Percentiles rank a stretch among this genome's conserved stretches.
These are phyloP conservation scores for Pseudopyricularia cyperi DNA, from an alignment of 2,329 filamentous ascomycete genomes.

Conservation along the genomic window DNA sequence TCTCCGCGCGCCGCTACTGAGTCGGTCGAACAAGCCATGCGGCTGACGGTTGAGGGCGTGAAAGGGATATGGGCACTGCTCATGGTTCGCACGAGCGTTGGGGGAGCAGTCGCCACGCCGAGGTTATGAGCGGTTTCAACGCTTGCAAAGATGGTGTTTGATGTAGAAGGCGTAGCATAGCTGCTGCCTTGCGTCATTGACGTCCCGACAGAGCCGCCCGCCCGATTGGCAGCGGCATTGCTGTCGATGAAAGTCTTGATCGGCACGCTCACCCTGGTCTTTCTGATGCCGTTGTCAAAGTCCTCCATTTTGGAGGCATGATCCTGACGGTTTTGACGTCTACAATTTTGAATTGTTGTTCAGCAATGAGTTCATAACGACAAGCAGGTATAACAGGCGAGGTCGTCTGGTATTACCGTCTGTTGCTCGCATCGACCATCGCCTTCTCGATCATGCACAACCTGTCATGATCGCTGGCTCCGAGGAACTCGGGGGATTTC, in stretches of 20 bases:
- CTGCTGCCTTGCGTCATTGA: neutral
- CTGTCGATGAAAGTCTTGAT: neutral
- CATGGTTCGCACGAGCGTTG: neutral
- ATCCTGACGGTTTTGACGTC: constrained; percentile 4
- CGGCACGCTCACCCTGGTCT: neutral
- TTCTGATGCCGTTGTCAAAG: constrained; percentile 2
- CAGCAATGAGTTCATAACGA: too few relatives aligned
- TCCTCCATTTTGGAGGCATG: constrained; percentile 7
- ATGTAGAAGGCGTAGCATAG: neutral
- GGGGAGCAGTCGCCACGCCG: neutral
- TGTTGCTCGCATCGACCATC: constrained; percentile 4
- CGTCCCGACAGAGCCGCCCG: neutral
- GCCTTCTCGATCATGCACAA: constrained; percentile 3
- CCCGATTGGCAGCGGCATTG: neutral
- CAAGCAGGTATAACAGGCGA: neutral
- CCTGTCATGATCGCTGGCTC: constrained; percentile 3
- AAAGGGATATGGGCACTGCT: neutral
- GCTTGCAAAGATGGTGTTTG: neutral
- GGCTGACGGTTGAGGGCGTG: neutral
- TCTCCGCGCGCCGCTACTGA: neutral
- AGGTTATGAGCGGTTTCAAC: neutral
- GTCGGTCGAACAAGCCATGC: neutral
- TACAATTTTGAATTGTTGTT: neutral
- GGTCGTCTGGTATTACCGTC: neutral
- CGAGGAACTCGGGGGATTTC: constrained; percentile 1